Conservation (phyloP, 163 green algal species). For the Chlamydomonas reinhardtii region DNA sequence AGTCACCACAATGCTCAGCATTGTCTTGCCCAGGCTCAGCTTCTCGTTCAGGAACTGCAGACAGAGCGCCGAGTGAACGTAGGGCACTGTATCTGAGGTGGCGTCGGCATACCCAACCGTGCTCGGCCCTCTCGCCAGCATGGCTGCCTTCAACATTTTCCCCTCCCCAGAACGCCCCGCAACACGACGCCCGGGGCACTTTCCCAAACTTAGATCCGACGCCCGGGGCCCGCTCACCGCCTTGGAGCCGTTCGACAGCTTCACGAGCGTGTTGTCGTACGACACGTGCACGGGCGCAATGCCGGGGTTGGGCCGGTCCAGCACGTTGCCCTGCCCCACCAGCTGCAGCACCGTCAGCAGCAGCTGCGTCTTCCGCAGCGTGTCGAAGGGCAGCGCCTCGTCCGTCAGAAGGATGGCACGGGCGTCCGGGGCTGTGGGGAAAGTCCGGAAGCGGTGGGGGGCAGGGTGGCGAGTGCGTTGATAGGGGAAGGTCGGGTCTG, state of each 20-base stretch:
- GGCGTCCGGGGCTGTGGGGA: background rate
- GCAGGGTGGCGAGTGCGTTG: no score
- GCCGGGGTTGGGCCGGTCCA: background rate
- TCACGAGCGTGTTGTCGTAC: conserved; percentile 27
- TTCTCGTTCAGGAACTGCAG: background rate
- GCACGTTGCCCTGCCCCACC: background rate
- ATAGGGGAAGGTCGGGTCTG: no score
- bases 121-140: no score
- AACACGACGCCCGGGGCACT: no score
- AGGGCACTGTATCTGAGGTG: no score
- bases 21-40: background rate
- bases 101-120: no score
- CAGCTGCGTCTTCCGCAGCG: conserved; percentile 14
- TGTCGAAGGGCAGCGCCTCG: background rate
- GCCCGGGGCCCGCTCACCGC: background rate
- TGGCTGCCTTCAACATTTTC: no score
- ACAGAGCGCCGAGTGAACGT: no score
- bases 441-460: background rate
- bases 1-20: conserved; percentile 10
- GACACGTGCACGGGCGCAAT: background rate
- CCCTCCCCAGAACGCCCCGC: no score
- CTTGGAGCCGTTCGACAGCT: background rate
- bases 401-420: conserved; percentile 9
- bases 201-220: no score
- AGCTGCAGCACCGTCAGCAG: background rate